Conservation (phyloP, 2,329 filamentous ascomycete species). For the Aureobasidium sp. region DNA sequence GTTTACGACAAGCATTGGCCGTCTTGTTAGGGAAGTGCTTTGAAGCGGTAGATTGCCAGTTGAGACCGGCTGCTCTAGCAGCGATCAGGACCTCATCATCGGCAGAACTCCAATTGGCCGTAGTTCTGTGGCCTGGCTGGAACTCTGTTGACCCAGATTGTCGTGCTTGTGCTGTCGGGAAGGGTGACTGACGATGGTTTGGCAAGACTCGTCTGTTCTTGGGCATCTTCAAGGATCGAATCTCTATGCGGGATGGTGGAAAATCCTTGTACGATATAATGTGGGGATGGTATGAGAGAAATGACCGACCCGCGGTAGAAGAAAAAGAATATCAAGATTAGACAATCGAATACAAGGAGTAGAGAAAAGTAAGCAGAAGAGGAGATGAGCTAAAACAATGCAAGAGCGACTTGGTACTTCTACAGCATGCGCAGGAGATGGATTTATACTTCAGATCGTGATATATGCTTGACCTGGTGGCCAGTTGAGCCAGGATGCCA, state of each 20-base stretch:
- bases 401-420: not conserved
- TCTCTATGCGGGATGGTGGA: not conserved
- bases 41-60: constrained; percentile 75
- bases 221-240: constrained; percentile 31
- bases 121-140: constrained; percentile 29
- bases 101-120: constrained; percentile 57
- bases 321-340: constrained; percentile 20
- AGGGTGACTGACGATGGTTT: constrained; percentile 19
- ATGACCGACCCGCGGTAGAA: not conserved
- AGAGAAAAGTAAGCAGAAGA: not conserved
- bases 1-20: constrained; percentile 79
- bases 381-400: not conserved
- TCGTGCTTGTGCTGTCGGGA: constrained; percentile 27
- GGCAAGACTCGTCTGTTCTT: constrained; percentile 34
- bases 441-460: constrained; percentile 7
- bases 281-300: not conserved
- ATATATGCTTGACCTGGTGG: constrained; percentile 11
- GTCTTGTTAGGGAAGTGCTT: constrained; percentile 70
- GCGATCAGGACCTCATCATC: constrained; percentile 69
- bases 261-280: not conserved
- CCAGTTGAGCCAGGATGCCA: constrained; percentile 9
- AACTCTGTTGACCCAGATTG: constrained; percentile 24
- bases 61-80: constrained; percentile 67
- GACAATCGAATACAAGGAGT: constrained; percentile 15
- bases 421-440: not conserved